Conservation (phyloP, 208 protist species). For the Perkinsela sp. region DNA sequence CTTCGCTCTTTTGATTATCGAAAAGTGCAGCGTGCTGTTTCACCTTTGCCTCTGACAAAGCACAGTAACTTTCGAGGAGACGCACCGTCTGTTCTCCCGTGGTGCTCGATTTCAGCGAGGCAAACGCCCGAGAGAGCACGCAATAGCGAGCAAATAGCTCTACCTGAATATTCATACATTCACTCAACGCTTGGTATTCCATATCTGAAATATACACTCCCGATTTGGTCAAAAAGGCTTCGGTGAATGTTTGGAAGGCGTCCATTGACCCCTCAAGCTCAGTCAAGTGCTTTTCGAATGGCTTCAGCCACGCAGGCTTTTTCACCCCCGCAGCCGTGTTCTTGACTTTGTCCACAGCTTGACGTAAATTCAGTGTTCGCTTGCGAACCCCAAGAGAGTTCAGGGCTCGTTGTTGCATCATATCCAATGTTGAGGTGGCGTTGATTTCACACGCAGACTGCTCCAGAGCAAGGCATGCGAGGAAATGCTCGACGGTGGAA, state of each 20-base stretch:
- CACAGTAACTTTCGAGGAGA: too few species aligned
- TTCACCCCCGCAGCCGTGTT: not conserved
- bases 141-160: not conserved
- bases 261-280: not conserved
- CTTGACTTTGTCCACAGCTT: not conserved
- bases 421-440: not conserved
- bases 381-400: not conserved
- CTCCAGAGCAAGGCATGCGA: not conserved
- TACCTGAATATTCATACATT: not conserved
- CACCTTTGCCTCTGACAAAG: too few species aligned
- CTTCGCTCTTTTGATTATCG: too few species aligned
- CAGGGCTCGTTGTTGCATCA: not conserved
- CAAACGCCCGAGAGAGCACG: not conserved
- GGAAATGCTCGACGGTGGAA: not conserved
- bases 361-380: not conserved
- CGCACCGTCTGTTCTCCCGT: too few species aligned
- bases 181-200: not conserved
- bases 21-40: too few species aligned
- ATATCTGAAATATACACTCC: not conserved
- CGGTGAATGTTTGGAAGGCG: not conserved
- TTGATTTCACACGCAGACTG: not conserved
- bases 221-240: not conserved
- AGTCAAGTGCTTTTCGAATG: not conserved
- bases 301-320: not conserved
- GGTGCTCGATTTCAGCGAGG: not conserved